Evolutionary conservation across 148 eudicot genomes (phyloP), one percentile per base, ranked within the genome.

Genomic region (Chenopodium quinoa): DNA sequence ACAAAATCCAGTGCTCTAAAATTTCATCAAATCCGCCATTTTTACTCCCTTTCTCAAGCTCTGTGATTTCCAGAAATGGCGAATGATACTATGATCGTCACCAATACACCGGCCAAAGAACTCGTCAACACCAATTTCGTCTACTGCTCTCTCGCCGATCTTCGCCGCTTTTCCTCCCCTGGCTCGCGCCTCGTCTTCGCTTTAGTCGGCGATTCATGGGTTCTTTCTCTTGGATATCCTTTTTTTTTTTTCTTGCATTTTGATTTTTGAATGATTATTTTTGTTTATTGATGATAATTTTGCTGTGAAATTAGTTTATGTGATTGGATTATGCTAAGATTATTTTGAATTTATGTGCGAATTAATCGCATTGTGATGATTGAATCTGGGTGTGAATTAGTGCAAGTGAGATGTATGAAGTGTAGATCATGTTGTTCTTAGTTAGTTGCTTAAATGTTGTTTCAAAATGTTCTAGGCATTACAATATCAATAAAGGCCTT

Each of bases 31-130:
- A 58, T 17, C 63, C 22, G 19, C 20, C 63, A 14, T 19, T 58
- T 19, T 10, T 73, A 5, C 37, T 12, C 9, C 0, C 19, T 16
- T 23, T 71, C 16, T 50, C n/a, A n/a, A 72, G 29, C 60, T 73
- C 22, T 9, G 13, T 47, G 12, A 19, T 11, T 46, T n/a, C 46
- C 75, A 75, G 69, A 50, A 81, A 85, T 81, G 84, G 87, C 87
- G 84, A 84, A 66, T 48, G 87, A 78, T 23, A 82, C 75, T 73
- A 90, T 92, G 97, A 91, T 86, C 80, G 97, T 93, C 5, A 89
- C 92, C n/a, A 90, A 85, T 81, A 92, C 97, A 23, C 97, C 97
- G 1, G 84, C 82, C 0, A 87, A 83, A 78, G 92, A 89, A 77
- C 92, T 93, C 23, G 95, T 87, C 0, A 76, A 84, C 78, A 89